Base-by-base conservation (phyloP, 2,329 filamentous ascomycete genomes). In the Alternaria gaisen region DNA sequence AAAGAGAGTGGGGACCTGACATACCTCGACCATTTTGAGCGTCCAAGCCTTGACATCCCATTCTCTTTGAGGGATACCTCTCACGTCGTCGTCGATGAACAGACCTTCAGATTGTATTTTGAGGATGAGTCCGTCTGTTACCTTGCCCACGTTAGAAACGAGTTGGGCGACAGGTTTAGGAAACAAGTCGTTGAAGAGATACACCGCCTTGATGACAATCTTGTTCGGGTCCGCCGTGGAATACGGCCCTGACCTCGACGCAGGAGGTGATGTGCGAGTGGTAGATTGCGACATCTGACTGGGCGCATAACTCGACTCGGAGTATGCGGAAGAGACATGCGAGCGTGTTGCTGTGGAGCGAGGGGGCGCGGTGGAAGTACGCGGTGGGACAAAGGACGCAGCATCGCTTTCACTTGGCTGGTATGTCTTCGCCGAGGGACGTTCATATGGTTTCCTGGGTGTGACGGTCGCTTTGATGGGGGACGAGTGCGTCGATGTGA, bases 11-110 rank as follows among this genome's bases (percentile, higher is more conserved):
- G 16, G 11, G 54, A 14, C 8, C 34, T 3, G 11, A 64, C 73
- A 61, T 72, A 77, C 76, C 86, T 98, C 95, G 79, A 96, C 88
- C 67, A 91, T 83, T 81, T 97, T 97, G 80, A 99, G 87, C 43
- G 93, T 97, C 95, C 95, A 98, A 26, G 94, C 94, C 80, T 98
- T 98, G 75, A 98, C 89, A 78, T 99, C 95, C 95, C 95, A 99
- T 81, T 99, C 95, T 61, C 95, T 89, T 80, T 98, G 93, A n/a
- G 92, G 90, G 16, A 97, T 92, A 63, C 89, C 89, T 44, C 94
- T 89, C 53, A 97, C 87, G 77, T 98, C 95, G 78, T 99, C 95
- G 77, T 99, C 95, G 74, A 99, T 95, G 80, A 98, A 98, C 55
- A 98, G 85, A 18, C 95, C 95, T 78, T 97, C 94, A 1, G 93